phyloP scores from a whole-genome alignment of 371 early-diverging fungal genomes.

The Apophysomyces ossiformis region DNA sequence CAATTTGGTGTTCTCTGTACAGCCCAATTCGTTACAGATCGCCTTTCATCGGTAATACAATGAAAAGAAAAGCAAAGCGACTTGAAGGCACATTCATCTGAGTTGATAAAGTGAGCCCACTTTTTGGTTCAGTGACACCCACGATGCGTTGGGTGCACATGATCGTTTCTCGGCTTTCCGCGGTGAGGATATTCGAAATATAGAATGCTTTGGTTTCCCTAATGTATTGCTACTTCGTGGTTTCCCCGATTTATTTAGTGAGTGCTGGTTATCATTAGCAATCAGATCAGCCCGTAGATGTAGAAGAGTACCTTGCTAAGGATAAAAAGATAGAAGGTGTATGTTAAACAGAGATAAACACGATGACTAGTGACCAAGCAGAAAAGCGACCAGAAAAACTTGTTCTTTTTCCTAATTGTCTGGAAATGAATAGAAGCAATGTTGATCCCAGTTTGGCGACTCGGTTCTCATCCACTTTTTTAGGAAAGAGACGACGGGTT shows the following conservation, averaged over 20 bases:
- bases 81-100: not conserved
- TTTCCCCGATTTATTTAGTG: too few relatives aligned
- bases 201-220: too few relatives aligned
- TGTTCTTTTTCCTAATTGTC: not conserved
- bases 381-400: too few relatives aligned
- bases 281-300: too few relatives aligned
- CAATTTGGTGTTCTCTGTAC: not conserved
- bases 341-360: too few relatives aligned
- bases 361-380: too few relatives aligned
- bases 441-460: too few relatives aligned
- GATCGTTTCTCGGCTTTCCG: constrained; percentile 1
- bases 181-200: not conserved
- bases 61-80: not conserved
- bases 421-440: too few relatives aligned
- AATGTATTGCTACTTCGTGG: too few relatives aligned
- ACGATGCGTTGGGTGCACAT: not conserved
- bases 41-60: not conserved
- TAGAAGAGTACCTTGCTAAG: too few relatives aligned
- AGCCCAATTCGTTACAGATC: not conserved
- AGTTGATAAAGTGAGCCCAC: constrained; percentile 7
- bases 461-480: not conserved
- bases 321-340: too few relatives aligned
- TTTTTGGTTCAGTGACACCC: not conserved
- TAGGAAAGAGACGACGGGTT: not conserved
- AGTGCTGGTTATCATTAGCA: too few relatives aligned